Evolutionary conservation across 2,329 filamentous ascomycete species (phyloP).

Genomic region (Blastomyces gilchristii): DNA sequence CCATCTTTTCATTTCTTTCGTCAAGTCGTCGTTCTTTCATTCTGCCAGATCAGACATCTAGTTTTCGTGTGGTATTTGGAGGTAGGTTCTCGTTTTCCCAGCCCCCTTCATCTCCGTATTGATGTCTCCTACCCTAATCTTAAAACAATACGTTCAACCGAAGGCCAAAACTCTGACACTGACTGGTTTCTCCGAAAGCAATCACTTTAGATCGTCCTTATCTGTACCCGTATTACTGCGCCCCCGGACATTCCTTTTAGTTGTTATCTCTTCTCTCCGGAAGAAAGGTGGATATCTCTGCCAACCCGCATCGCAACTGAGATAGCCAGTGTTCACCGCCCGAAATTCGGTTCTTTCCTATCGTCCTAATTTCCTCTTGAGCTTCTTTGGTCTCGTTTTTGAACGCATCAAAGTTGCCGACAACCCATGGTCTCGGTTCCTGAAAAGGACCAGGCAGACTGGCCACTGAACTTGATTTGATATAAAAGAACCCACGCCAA

Average conservation of each 20-base stretch:
- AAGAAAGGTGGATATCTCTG: background rate
- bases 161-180: background rate
- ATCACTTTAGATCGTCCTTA: background rate
- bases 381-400: background rate
- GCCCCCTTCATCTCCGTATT: background rate
- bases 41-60: background rate
- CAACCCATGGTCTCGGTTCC: constrained; percentile 15
- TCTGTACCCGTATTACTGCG: background rate
- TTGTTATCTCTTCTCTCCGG: background rate
- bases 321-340: background rate
- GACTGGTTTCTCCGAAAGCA: background rate
- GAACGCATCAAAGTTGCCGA: background rate
- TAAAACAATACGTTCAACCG: background rate
- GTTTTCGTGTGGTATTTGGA: background rate
- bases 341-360: background rate
- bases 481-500: constrained; percentile 1
- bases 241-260: background rate
- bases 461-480: constrained; percentile 10
- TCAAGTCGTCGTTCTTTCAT: background rate
- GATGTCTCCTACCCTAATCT: background rate
- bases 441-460: constrained; percentile 15
- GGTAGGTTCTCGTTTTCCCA: background rate
- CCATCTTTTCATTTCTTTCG: background rate
- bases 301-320: background rate
- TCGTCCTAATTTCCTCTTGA: background rate